Percentiles rank a stretch among this genome's conserved stretches.
Conservation (phyloP, 2,329 filamentous ascomycete species). For the Mariannaea elegans region DNA sequence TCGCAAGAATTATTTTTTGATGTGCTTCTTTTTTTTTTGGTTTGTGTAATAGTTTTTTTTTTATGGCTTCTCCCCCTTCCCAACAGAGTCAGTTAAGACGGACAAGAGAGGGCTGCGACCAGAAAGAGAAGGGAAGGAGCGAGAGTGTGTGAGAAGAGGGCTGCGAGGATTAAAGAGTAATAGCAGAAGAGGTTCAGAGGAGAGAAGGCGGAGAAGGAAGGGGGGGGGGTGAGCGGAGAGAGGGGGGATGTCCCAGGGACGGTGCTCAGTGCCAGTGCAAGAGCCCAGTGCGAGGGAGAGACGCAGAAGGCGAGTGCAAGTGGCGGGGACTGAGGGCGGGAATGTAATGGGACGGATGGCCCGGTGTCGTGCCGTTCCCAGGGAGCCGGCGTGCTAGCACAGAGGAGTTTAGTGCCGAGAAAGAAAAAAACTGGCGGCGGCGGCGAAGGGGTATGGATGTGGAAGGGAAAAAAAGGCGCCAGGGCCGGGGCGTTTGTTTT, state of each 20-base stretch:
- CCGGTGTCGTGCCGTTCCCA: slow-evolving; percentile 52
- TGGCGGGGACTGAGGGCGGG: slow-evolving; percentile 45
- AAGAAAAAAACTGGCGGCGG: slow-evolving; percentile 15
- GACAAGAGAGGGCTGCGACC: slow-evolving; percentile 9
- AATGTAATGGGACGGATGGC: slow-evolving; percentile 50
- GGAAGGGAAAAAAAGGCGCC: not conserved
- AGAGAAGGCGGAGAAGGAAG: slow-evolving; percentile 9
- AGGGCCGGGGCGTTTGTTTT: slow-evolving; percentile 9
- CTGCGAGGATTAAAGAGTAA: slow-evolving; percentile 7
- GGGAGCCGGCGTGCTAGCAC: slow-evolving; percentile 43
- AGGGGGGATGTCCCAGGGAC: slow-evolving; percentile 25
- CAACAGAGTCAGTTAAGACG: slow-evolving; percentile 13
- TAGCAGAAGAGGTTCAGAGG: not conserved
- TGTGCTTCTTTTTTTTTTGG: not conserved
- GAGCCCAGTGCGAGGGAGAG: too few species aligned
- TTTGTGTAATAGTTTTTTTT: not conserved
- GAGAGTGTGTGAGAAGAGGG: slow-evolving; percentile 14
- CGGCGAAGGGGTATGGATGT: not conserved
- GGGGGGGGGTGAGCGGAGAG: slow-evolving; percentile 16
- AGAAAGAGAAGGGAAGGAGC: slow-evolving; percentile 8
- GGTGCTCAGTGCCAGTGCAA: not conserved
- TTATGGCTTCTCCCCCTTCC: slow-evolving; percentile 9
- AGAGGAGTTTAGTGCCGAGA: slow-evolving; percentile 22
- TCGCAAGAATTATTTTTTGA: not conserved
- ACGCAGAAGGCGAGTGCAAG: too few species aligned